Evolutionary conservation across 257 asterid genomes (phyloP).

Genomic region (Agastache rugosa): DNA sequence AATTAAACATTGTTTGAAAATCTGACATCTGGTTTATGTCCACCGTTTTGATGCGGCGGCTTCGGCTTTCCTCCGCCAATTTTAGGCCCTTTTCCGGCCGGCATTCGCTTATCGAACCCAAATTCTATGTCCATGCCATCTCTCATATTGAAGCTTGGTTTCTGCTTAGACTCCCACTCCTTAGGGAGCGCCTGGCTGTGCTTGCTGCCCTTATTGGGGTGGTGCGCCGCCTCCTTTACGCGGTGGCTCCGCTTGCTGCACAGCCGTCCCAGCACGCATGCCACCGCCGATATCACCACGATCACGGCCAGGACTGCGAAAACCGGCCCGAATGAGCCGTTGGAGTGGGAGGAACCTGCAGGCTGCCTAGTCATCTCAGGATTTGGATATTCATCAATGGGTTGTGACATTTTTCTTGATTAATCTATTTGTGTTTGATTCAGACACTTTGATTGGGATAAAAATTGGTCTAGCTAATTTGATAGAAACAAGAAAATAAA

Average conservation of each 20-base stretch:
- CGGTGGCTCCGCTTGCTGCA: slow-evolving; percentile 59
- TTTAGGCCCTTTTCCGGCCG: slow-evolving; percentile 24
- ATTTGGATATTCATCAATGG: slow-evolving; percentile 54
- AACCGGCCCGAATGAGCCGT: slow-evolving; percentile 82
- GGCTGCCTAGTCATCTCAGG: slow-evolving; percentile 48
- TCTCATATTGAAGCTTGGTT: slow-evolving; percentile 48
- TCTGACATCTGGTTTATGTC: slow-evolving; percentile 54
- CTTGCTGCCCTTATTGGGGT: slow-evolving; percentile 34
- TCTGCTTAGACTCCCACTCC: slow-evolving; percentile 53
- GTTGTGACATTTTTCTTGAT: slow-evolving; percentile 57
- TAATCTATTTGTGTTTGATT: background rate
- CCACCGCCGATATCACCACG: slow-evolving; percentile 63
- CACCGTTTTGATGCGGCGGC: slow-evolving; percentile 42
- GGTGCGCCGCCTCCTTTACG: slow-evolving; percentile 40
- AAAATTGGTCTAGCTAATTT: background rate
- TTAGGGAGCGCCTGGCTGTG: slow-evolving; percentile 44
- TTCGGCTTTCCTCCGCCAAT: slow-evolving; percentile 41
- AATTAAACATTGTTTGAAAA: slow-evolving; percentile 52
- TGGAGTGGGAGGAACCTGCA: slow-evolving; percentile 47
- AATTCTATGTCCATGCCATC: slow-evolving; percentile 73
- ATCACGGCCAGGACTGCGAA: slow-evolving; percentile 73
- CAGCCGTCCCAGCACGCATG: slow-evolving; percentile 71
- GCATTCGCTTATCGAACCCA: slow-evolving; percentile 56
- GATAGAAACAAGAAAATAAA: background rate
- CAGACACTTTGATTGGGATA: background rate